phyloP scores from a whole-genome alignment of 768 basidiomycete species.

The Mycena indigotica region DNA sequence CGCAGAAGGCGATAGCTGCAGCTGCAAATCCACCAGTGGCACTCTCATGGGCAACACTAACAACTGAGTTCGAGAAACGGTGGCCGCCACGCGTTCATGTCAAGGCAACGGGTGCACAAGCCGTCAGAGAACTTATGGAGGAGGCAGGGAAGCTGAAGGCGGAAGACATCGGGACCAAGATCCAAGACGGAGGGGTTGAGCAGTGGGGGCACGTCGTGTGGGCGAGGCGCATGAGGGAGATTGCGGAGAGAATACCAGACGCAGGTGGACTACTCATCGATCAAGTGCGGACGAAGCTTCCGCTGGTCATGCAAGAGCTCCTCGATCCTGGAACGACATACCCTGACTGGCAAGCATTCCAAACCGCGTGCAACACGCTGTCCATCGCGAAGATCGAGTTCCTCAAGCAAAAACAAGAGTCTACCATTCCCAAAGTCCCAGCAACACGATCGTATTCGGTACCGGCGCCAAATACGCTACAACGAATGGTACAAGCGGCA shows the following conservation, averaged over 20 bases:
- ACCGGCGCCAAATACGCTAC: no score
- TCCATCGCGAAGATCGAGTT: neutral
- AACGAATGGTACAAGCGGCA: no score
- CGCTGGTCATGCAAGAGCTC: conserved; percentile 1
- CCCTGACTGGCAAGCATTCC: neutral
- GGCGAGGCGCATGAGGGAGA: neutral
- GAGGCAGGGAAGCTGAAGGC: conserved; percentile 1
- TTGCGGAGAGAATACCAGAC: conserved; percentile 3
- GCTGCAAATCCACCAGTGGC: neutral
- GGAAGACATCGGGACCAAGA: conserved; percentile 1
- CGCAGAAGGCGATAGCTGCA: no score
- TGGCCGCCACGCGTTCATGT: neutral
- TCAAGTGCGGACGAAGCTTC: neutral
- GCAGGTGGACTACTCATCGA: neutral
- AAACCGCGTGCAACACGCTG: neutral
- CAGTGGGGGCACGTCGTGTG: conserved; percentile 3
- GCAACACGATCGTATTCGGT: no score
- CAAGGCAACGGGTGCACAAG: neutral
- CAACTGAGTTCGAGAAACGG: neutral
- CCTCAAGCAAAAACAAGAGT: no score
- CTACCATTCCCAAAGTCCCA: no score
- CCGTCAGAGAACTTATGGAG: neutral
- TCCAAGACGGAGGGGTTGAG: conserved; percentile 2
- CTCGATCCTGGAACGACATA: neutral
- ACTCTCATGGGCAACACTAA: neutral